These are phyloP conservation scores for Citrus mangshanensis DNA, from an alignment of 345 rosid genomes.

Conservation along the genomic window DNA sequence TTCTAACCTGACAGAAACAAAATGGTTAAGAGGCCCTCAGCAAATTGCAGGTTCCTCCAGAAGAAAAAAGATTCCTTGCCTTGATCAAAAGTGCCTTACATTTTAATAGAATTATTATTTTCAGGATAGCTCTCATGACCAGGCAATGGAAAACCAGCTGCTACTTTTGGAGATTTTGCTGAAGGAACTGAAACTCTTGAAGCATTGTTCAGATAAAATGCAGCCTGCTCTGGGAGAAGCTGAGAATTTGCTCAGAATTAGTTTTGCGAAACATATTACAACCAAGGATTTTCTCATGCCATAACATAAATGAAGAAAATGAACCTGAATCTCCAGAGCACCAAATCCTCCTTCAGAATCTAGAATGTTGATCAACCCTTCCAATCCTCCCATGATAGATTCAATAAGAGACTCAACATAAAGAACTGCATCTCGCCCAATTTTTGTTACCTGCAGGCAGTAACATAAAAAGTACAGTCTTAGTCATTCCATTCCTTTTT, in stretches of 20 bases:
- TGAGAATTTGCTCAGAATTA: slow-evolving; percentile 42
- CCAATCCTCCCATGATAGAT: slow-evolving; percentile 98
- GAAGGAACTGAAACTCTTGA: slow-evolving; percentile 64
- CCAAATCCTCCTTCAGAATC: slow-evolving; percentile 99
- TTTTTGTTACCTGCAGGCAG: slow-evolving; percentile 72
- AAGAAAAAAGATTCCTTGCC: not conserved
- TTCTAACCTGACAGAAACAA: slow-evolving; percentile 75
- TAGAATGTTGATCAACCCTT: slow-evolving; percentile 94
- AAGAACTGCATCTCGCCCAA: slow-evolving; percentile 94
- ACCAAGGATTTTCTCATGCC: slow-evolving; percentile 3
- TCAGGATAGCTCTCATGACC: slow-evolving; percentile 98
- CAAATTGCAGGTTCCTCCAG: slow-evolving; percentile 2
- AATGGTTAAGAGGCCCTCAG: slow-evolving; percentile 8
- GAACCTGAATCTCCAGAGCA: slow-evolving; percentile 92
- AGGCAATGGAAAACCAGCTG: slow-evolving; percentile 70
- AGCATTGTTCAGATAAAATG: slow-evolving; percentile 74
- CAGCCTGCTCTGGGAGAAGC: slow-evolving; percentile 99
- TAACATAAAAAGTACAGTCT: slow-evolving; percentile 17
- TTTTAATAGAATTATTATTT: slow-evolving; percentile 81
- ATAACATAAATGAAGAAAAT: slow-evolving; percentile 15
- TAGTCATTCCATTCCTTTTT: not conserved
- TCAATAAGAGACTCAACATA: slow-evolving; percentile 97
- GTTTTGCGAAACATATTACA: slow-evolving; percentile 7
- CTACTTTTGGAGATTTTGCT: slow-evolving; percentile 72
- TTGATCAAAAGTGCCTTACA: slow-evolving; percentile 43